These are phyloP conservation scores for Melanopsichium pennsylvanicum DNA, from an alignment of 1,284 basidiomycete genomes.

Conservation along the genomic window DNA sequence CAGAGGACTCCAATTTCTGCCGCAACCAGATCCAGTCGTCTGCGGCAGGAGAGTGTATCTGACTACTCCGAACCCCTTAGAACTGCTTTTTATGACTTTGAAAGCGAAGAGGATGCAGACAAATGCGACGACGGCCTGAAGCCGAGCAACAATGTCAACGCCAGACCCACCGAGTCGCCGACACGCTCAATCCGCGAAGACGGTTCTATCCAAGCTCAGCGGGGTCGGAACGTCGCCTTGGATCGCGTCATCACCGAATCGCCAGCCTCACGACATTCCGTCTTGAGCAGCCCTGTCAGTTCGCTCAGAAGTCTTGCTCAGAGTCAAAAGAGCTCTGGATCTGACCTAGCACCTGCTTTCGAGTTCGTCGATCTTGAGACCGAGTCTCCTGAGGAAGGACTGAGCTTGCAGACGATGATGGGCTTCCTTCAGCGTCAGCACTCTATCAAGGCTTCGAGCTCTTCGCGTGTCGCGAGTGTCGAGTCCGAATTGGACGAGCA, in stretches of 20 bases:
- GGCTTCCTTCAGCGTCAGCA: slow-evolving; percentile 33
- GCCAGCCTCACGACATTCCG: slow-evolving; percentile 5
- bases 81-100: slow-evolving; percentile 32
- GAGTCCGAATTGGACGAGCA: not conserved
- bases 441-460: slow-evolving; percentile 2
- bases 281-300: slow-evolving; percentile 8
- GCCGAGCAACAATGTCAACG: not conserved
- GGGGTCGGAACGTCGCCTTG: not conserved
- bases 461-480: not conserved
- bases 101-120: slow-evolving; percentile 6
- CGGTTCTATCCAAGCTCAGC: not conserved
- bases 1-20: slow-evolving; percentile 2
- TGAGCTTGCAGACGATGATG: slow-evolving; percentile 37
- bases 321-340: slow-evolving; percentile 13
- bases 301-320: slow-evolving; percentile 1
- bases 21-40: not conserved
- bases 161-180: not conserved
- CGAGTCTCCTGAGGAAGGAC: slow-evolving; percentile 11
- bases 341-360: slow-evolving; percentile 13
- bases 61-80: slow-evolving; percentile 23
- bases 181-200: too few species aligned
- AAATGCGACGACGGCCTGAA: not conserved
- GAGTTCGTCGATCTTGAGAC: slow-evolving; percentile 27
- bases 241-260: slow-evolving; percentile 9
- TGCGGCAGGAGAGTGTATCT: not conserved